Base-by-base conservation (phyloP, 2,329 filamentous ascomycete genomes). In the Ophiostoma fasciatum region DNA sequence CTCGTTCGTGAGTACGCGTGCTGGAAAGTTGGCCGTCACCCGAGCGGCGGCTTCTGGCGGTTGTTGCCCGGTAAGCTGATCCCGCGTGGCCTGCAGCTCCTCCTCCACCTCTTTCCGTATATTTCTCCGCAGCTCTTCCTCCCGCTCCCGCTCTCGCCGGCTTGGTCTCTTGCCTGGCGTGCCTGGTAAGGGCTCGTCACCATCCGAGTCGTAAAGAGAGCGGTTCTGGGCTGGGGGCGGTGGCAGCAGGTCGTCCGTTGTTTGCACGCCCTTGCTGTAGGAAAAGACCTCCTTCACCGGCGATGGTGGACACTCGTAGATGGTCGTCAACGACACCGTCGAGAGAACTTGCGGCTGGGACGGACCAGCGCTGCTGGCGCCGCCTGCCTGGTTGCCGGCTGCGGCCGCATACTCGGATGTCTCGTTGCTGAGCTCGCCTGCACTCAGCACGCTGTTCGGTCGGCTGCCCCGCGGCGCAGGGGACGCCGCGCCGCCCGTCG, bases 181-280 rank as follows among this genome's bases (percentile, higher is more conserved):
- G 26, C 71, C 63, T 5, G 43, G 38, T 23, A 66, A 65, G 12
- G 63, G 62, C 27, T 74, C 71, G 17, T 80, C 78, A 21, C 67
- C 64, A 21, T 85, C 78, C 13, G 75, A 76, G 18, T 71, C 67
- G 8, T 73, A 68, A 32, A 66, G 63, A 4, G 64, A 66, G 34
- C 67, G 64, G 1, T 67, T 59, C 22, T 66, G 63, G 25, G 64
- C 60, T 17, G 70, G 61, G 23, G 66, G 61, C 20, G 68, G 61
- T 5, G 65, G 62, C 14, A 66, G 63, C 74, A 82, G 82, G 43
- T 78, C 74, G 49, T 84, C 80, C 17, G 79, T 74, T 13, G 90
- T 94, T 58, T 98, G 92, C 17, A 96, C 85, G 38, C 78, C 87
- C 62, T 94, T 96, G 66, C 82, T 96, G 65, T 98, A 98, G 36